phyloP scores from a whole-genome alignment of 768 basidiomycete species.

The Solioccasus polychromus region DNA sequence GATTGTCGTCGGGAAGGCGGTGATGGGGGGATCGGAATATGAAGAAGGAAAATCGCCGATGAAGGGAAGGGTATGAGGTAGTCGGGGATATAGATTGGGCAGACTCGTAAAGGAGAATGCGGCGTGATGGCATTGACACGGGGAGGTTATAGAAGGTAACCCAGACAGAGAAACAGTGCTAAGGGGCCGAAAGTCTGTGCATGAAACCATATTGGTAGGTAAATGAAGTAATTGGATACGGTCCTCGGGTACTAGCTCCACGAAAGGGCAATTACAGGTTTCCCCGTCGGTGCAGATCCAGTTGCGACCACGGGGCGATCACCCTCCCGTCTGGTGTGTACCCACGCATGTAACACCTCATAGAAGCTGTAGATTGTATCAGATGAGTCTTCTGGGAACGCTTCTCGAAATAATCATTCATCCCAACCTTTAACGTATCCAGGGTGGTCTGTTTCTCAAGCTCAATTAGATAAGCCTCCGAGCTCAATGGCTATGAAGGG shows the following conservation, averaged over 20 bases:
- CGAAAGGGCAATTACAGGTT: slow-evolving; percentile 25
- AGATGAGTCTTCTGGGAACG: slow-evolving; percentile 12
- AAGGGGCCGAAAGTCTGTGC: slow-evolving; percentile 31
- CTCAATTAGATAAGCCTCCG: slow-evolving; percentile 33
- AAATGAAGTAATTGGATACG: slow-evolving; percentile 32
- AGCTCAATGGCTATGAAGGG: slow-evolving; percentile 18
- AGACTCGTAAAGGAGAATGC: slow-evolving; percentile 24
- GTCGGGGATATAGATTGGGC: slow-evolving; percentile 32
- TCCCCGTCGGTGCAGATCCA: slow-evolving; percentile 27
- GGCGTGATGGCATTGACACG: slow-evolving; percentile 31
- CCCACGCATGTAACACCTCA: slow-evolving; percentile 2
- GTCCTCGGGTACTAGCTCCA: slow-evolving; percentile 33
- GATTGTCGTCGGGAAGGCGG: slow-evolving; percentile 22
- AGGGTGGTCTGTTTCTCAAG: slow-evolving; percentile 20
- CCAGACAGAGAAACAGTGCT: slow-evolving; percentile 14
- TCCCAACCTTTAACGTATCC: slow-evolving; percentile 20
- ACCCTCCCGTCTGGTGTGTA: slow-evolving; percentile 13
- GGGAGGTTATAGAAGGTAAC: slow-evolving; percentile 29
- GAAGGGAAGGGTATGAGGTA: slow-evolving; percentile 10
- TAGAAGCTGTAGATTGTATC: slow-evolving; percentile 15
- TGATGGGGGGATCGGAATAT: slow-evolving; percentile 29
- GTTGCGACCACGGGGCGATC: slow-evolving; percentile 25
- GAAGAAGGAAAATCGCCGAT: slow-evolving; percentile 29
- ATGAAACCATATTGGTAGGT: slow-evolving; percentile 31
- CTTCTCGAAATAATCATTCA: slow-evolving; percentile 19